Evolutionary conservation across 305 asterid species (phyloP).

Genomic region (Rubia tinctorum): DNA sequence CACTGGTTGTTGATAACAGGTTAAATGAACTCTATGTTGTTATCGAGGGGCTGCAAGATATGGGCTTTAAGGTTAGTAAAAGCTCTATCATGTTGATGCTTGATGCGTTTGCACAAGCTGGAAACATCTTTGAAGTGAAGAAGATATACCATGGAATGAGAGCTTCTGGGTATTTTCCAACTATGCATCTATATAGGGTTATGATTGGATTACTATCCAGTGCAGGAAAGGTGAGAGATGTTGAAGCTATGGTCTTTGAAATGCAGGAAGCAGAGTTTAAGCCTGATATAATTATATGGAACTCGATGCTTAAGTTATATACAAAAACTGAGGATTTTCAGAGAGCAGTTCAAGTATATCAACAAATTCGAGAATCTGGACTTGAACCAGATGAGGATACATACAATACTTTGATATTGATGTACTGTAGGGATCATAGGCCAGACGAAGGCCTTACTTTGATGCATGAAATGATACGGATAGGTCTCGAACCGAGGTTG

Average conservation of each 20-base stretch:
- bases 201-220: conserved; percentile 75
- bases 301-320: conserved; percentile 65
- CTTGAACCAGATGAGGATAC: conserved; percentile 80
- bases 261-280: conserved; percentile 78
- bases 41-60: conserved; percentile 91
- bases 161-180: conserved; percentile 92
- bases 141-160: conserved; percentile 88
- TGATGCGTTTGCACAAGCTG: conserved; percentile 82
- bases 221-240: conserved; percentile 72
- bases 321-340: conserved; percentile 73
- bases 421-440: conserved; percentile 90
- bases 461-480: conserved; percentile 61
- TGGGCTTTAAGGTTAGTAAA: conserved; percentile 90
- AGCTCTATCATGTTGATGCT: conserved; percentile 82
- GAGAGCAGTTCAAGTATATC: conserved; percentile 71
- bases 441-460: conserved; percentile 70
- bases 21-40: conserved; percentile 81
- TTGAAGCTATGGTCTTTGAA: conserved; percentile 79
- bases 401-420: conserved; percentile 65
- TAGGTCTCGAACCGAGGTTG: conserved; percentile 50
- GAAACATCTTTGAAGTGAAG: conserved; percentile 78
- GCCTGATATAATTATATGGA: conserved; percentile 70
- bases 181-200: conserved; percentile 92
- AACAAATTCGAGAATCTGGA: conserved; percentile 61
- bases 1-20: conserved; percentile 69